A percentile compares a stretch with the other conserved stretches of the same genome.
phyloP scores from a whole-genome alignment of 306 rosid species.

The Echinosophora koreensis region DNA sequence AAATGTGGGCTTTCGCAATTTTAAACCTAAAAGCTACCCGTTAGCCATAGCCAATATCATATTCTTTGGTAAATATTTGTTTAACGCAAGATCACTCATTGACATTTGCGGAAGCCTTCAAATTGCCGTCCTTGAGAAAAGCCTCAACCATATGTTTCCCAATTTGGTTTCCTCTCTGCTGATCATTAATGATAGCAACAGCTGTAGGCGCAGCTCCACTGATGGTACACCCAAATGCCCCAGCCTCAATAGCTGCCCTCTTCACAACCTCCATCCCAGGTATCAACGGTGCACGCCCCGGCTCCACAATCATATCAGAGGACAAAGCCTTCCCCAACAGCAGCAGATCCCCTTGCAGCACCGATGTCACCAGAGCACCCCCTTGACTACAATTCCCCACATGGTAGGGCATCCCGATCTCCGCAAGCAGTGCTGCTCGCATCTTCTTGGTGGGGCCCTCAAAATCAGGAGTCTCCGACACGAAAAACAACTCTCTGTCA shows the following conservation, averaged over 20 bases:
- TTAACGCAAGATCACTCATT: no score
- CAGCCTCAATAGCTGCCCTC: constrained; percentile 77
- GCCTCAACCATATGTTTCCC: constrained; percentile 72
- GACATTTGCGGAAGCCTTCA: constrained; percentile 68
- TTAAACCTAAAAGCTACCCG: no score
- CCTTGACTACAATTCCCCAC: constrained; percentile 93
- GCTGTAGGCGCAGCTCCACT: constrained; percentile 95
- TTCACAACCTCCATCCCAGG: constrained; percentile 95
- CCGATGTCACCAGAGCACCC: constrained; percentile 79
- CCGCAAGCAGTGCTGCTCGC: constrained; percentile 77
- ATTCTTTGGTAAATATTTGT: no score
- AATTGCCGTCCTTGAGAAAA: constrained; percentile 65
- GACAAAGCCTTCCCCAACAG: constrained; percentile 80
- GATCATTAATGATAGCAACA: constrained; percentile 63
- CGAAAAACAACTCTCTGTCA: constrained; percentile 68
- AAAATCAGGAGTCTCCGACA: constrained; percentile 78
- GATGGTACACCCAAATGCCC: constrained; percentile 94
- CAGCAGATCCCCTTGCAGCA: constrained; percentile 69
- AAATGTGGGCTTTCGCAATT: no score
- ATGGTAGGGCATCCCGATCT: constrained; percentile 85
- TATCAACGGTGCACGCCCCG: constrained; percentile 78
- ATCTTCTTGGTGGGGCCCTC: constrained; percentile 92
- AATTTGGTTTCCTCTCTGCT: constrained; percentile 56
- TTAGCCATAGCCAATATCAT: no score
- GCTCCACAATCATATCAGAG: constrained; percentile 85